Percentiles rank a stretch among this genome's conserved stretches.
These are phyloP conservation scores for Ceratobasidium sp. DNA, from an alignment of 1,284 basidiomycete genomes.

Conservation along the genomic window DNA sequence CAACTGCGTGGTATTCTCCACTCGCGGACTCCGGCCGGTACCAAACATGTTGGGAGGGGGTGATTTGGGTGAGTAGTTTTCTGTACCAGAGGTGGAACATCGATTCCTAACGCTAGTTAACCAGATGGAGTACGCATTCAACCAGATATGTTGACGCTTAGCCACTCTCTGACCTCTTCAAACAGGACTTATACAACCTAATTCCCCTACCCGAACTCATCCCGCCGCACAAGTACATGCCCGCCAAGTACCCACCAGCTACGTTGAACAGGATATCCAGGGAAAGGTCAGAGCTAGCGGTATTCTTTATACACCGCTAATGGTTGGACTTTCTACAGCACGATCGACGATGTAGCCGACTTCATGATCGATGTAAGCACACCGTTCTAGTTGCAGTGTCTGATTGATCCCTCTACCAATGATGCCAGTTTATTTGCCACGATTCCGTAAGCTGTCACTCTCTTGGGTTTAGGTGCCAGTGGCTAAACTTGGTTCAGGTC, in stretches of 20 bases:
- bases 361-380: conserved; percentile 48
- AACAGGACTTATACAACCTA: conserved; percentile 49
- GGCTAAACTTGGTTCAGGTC: neutral
- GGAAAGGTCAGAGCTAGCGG: conserved; percentile 6
- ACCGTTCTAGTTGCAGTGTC: neutral
- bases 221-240: conserved; percentile 39
- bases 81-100: neutral
- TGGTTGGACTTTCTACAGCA: conserved; percentile 26
- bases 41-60: conserved; percentile 50
- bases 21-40: conserved; percentile 44
- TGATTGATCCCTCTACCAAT: neutral
- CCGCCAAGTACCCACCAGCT: conserved; percentile 42
- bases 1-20: conserved; percentile 49
- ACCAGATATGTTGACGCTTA: neutral
- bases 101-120: neutral
- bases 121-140: conserved; percentile 40
- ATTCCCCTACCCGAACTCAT: conserved; percentile 45
- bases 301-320: neutral
- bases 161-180: neutral
- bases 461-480: too few species aligned
- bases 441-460: conserved; percentile 18
- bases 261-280: conserved; percentile 20
- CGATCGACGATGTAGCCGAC: conserved; percentile 49
- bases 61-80: conserved; percentile 47
- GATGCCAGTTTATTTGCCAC: conserved; percentile 30